phyloP scores from a whole-genome alignment of 148 eudicot genomes.

The Amaranthus hypochondriacus region DNA sequence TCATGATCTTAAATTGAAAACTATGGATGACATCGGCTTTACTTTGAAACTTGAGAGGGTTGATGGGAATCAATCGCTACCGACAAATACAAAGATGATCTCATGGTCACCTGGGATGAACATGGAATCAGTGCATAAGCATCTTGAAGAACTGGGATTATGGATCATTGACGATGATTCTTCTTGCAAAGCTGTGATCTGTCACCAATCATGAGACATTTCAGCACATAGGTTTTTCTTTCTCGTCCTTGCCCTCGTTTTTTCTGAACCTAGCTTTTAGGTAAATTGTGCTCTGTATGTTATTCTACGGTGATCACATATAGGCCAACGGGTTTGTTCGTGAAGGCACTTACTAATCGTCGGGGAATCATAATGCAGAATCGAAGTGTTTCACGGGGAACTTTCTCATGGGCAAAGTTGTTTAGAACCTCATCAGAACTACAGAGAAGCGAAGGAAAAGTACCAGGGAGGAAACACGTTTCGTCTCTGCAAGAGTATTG shows the following conservation, averaged over 20 bases:
- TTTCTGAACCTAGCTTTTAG: constrained; percentile 5
- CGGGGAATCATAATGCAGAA: no score
- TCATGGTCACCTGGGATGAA: constrained; percentile 55
- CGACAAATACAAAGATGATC: constrained; percentile 37
- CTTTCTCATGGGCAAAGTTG: no score
- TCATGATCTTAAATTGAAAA: constrained; percentile 31
- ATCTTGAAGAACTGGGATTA: constrained; percentile 45
- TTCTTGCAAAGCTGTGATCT: constrained; percentile 72
- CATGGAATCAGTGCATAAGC: constrained; percentile 35
- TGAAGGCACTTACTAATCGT: no score
- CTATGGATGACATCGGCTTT: constrained; percentile 36
- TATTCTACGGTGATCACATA: not conserved
- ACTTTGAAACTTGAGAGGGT: constrained; percentile 32
- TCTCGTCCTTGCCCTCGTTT: not conserved
- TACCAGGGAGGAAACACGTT: no score
- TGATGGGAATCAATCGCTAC: constrained; percentile 29
- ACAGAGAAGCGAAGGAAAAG: no score
- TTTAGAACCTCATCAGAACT: no score
- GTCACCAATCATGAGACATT: constrained; percentile 49
- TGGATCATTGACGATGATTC: constrained; percentile 69
- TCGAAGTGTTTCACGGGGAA: no score
- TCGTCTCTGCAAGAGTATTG: no score
- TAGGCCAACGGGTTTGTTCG: not conserved
- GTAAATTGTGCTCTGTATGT: constrained; percentile 18
- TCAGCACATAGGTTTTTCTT: not conserved